phyloP scores from a whole-genome alignment of 352 stramenopile species.

The Pilasporangium apinafurcum region DNA sequence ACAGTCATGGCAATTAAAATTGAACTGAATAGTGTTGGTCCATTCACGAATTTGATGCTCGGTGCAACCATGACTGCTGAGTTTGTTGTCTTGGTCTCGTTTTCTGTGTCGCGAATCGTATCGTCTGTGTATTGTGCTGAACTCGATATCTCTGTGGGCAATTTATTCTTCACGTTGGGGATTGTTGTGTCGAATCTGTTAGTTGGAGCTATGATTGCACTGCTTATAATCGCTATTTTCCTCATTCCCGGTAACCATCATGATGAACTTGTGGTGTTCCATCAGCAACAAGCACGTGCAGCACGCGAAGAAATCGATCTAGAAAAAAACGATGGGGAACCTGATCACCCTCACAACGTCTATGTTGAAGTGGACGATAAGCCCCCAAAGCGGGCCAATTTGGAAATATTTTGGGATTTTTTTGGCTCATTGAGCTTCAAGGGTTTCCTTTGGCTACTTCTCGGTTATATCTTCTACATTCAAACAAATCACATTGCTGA shows the following conservation, averaged over 20 bases:
- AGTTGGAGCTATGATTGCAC: constrained; percentile 28
- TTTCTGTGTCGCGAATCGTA: constrained; percentile 57
- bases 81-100: constrained; percentile 66
- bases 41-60: constrained; percentile 73
- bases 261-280: constrained; percentile 16
- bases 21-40: constrained; percentile 63
- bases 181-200: constrained; percentile 53
- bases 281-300: not conserved
- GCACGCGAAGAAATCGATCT: constrained; percentile 9
- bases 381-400: not conserved
- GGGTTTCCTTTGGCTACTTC: constrained; percentile 56
- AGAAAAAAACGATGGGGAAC: constrained; percentile 12
- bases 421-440: constrained; percentile 46
- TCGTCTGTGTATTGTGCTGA: constrained; percentile 58
- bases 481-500: constrained; percentile 36
- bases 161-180: constrained; percentile 46
- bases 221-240: constrained; percentile 57
- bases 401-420: not conserved
- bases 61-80: constrained; percentile 62
- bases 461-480: constrained; percentile 61
- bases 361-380: constrained; percentile 35
- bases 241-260: constrained; percentile 35
- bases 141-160: constrained; percentile 35
- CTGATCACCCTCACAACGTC: constrained; percentile 47
- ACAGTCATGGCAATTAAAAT: constrained; percentile 80